A percentile compares a stretch with the other conserved stretches of the same genome.
Conservation (phyloP, 2,329 filamentous ascomycete genomes). For the Myrmaecium sp. region DNA sequence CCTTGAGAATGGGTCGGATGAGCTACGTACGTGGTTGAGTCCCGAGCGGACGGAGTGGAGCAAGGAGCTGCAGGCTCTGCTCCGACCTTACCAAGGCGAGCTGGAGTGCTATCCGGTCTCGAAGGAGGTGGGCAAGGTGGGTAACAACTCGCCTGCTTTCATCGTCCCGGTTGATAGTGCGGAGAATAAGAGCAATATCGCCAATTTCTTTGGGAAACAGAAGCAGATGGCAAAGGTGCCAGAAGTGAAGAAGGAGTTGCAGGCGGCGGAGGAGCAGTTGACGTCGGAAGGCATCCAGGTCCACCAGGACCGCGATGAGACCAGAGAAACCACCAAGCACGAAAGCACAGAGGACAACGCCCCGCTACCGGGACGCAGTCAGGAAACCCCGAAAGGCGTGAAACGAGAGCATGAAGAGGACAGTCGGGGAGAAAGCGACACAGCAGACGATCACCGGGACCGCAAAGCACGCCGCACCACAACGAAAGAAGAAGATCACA, state of each 20-base stretch:
- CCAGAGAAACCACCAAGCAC: slow-evolving; percentile 25
- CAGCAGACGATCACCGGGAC: slow-evolving; percentile 16
- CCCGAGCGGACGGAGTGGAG: slow-evolving; percentile 57
- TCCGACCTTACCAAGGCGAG: slow-evolving; percentile 65
- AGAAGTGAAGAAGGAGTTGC: slow-evolving; percentile 10
- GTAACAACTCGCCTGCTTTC: slow-evolving; percentile 74
- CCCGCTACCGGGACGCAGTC: slow-evolving; percentile 30
- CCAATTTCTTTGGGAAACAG: slow-evolving; percentile 69
- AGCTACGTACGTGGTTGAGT: slow-evolving; percentile 62
- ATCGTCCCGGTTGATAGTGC: slow-evolving; percentile 67
- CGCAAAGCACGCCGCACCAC: slow-evolving; percentile 19
- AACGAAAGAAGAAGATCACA: slow-evolving; percentile 10
- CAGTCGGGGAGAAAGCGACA: slow-evolving; percentile 17
- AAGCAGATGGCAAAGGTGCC: slow-evolving; percentile 8
- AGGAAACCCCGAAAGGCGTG: slow-evolving; percentile 18
- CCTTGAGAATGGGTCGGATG: slow-evolving; percentile 56
- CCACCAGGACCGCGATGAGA: slow-evolving; percentile 23
- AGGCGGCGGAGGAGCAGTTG: slow-evolving; percentile 5
- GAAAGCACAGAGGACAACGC: slow-evolving; percentile 35
- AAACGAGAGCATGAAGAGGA: slow-evolving; percentile 33
- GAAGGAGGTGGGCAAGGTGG: slow-evolving; percentile 85
- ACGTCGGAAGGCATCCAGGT: slow-evolving; percentile 15
- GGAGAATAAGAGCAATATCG: slow-evolving; percentile 85
- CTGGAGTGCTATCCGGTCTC: slow-evolving; percentile 74
- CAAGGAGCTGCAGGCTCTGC: slow-evolving; percentile 54